Evolutionary conservation across 768 basidiomycete species (phyloP).

Genomic region (Xanthoconium purpureum): DNA sequence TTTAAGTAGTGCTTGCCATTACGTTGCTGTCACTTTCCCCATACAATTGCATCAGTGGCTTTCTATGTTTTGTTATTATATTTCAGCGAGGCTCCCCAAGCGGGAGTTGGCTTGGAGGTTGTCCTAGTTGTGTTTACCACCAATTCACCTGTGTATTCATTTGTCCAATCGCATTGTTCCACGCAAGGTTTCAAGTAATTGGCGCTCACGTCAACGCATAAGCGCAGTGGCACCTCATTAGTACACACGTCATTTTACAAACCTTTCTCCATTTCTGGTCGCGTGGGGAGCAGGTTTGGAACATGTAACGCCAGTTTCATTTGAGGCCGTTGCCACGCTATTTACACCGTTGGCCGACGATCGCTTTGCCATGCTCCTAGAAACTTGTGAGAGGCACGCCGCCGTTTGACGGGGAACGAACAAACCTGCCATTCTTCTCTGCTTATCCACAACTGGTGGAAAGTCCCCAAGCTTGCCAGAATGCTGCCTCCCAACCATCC

Average conservation of each 20-base stretch:
- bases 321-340: conserved; percentile 30
- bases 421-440: conserved; percentile 88
- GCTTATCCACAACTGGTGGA: conserved; percentile 97
- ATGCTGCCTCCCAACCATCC: conserved; percentile 97
- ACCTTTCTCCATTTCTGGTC: not conserved
- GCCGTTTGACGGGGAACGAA: conserved; percentile 4
- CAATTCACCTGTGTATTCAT: conserved; percentile 4
- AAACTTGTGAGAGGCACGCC: conserved; percentile 2
- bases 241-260: not conserved
- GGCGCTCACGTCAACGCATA: not conserved
- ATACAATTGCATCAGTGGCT: conserved; percentile 14
- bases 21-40: conserved; percentile 16
- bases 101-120: conserved; percentile 33
- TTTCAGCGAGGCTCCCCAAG: conserved; percentile 7
- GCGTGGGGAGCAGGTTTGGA: not conserved
- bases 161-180: conserved; percentile 15
- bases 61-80: conserved; percentile 23
- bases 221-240: not conserved
- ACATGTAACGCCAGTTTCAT: not conserved
- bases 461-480: conserved; percentile 90
- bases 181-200: not conserved
- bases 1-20: conserved; percentile 30
- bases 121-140: no score
- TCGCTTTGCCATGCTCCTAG: conserved; percentile 79
- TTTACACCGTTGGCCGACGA: conserved; percentile 85